Base-by-base conservation (phyloP, 257 asterid species). In the Solanum bulbocastanum region DNA sequence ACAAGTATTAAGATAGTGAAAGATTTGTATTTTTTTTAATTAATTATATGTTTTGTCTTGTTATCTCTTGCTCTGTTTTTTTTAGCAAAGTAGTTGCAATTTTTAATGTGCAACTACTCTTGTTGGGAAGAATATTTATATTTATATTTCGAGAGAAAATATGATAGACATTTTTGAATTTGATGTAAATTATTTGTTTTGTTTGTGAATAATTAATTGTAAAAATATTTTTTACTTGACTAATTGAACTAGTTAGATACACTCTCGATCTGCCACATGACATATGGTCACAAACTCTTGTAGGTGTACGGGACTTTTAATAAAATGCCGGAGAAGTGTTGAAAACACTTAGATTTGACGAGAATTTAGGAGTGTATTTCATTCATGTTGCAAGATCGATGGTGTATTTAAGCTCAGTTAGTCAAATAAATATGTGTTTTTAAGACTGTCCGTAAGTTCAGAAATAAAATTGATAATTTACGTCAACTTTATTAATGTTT, bases 241-340 rank as follows among this genome's bases (percentile, higher is more conserved):
- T 18, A 52, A 18, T 2, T 52, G 8, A 13, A 46, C 56, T 52
- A 5, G 8, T 52, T 52, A 52, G 3, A 52, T 52, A 52, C 1
- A 52, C 8, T 15, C 0, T 0, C 1, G 3, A 49, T 5, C 8
- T 49, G 22, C 0, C 9, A 52, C 4, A 52, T 3, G 8, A 18
- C 4, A 52, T 18, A 1, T 52, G 4, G 0, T 52, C 3, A 18
- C 8, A 52, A 18, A 6, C 0, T 52, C 4, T 0, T 7, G 1
- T 56, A 56, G n/a, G 62, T 1, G 4, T 2, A 56, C 22, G 0
- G 3, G 1, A 56, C 10, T 18, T 3, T 56, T 18, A 5, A 52
- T 52, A 52, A 16, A 52, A 52, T 16, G 0, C 0, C 0, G 9
- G 16, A 49, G 4, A 16, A 52, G 8, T 16, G 3, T 18, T 18